These are phyloP conservation scores for Dictyophora rubrovolvata DNA, from an alignment of 768 basidiomycete genomes.

Conservation along the genomic window DNA sequence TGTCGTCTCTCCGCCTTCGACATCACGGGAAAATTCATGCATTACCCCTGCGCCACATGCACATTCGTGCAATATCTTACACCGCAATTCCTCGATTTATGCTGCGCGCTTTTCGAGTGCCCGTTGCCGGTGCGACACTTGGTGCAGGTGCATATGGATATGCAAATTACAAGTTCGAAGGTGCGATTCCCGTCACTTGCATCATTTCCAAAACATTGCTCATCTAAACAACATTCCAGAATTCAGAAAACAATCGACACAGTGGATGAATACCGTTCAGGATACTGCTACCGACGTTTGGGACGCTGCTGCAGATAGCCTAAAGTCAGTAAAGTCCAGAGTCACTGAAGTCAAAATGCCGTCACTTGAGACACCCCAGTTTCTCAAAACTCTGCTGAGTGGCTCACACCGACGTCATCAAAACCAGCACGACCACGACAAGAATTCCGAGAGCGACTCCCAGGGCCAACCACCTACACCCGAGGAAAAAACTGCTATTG, in stretches of 20 bases:
- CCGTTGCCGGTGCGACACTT: slow-evolving; percentile 78
- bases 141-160: slow-evolving; percentile 89
- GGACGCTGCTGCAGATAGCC: slow-evolving; percentile 58
- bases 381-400: slow-evolving; percentile 56
- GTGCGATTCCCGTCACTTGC: slow-evolving; percentile 29
- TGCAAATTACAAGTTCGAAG: slow-evolving; percentile 95
- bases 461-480: slow-evolving; percentile 28
- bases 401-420: slow-evolving; percentile 13
- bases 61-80: slow-evolving; percentile 73
- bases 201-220: not conserved
- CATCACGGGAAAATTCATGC: not conserved
- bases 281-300: slow-evolving; percentile 63
- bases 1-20: not conserved
- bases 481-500: slow-evolving; percentile 53
- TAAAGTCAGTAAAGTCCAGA: slow-evolving; percentile 49
- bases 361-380: slow-evolving; percentile 47
- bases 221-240: slow-evolving; percentile 33
- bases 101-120: slow-evolving; percentile 77
- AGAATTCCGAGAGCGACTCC: slow-evolving; percentile 21
- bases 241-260: slow-evolving; percentile 56
- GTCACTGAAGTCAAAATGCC: slow-evolving; percentile 54
- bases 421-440: slow-evolving; percentile 24
- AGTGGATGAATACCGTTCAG: slow-evolving; percentile 54
- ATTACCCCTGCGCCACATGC: slow-evolving; percentile 46
- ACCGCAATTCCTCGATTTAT: slow-evolving; percentile 83